Evolutionary conservation across 345 rosid genomes (phyloP).

Genomic region (Murraya paniculata): DNA sequence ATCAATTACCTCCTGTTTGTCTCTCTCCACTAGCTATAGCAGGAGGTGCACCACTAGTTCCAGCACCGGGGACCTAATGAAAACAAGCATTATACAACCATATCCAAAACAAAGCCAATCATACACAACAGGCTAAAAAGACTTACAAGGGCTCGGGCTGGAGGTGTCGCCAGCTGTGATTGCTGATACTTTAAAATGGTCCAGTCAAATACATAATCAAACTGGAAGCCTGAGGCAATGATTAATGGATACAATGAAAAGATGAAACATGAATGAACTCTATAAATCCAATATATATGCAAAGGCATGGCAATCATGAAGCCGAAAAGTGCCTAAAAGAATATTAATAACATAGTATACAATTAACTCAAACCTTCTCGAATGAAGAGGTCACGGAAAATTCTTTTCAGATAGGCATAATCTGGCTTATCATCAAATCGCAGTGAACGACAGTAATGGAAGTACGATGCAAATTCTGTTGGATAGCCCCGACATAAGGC

Average conservation of each 20-base stretch:
- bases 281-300: conserved; percentile 11
- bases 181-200: conserved; percentile 97
- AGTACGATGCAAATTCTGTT: conserved; percentile 93
- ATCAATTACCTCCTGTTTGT: conserved; percentile 63
- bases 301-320: neutral
- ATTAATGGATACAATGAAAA: conserved; percentile 9
- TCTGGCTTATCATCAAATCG: conserved; percentile 97
- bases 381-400: conserved; percentile 92
- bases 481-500: conserved; percentile 93
- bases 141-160: conserved; percentile 48
- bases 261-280: neutral
- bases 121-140: neutral
- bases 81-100: conserved; percentile 12
- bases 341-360: neutral
- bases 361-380: conserved; percentile 64
- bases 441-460: conserved; percentile 91
- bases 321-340: neutral
- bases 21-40: conserved; percentile 45
- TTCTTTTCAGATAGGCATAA: conserved; percentile 86
- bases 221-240: conserved; percentile 72
- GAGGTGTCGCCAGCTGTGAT: conserved; percentile 81
- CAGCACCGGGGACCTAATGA: conserved; percentile 62
- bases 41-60: conserved; percentile 74
- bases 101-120: conserved; percentile 7
- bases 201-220: conserved; percentile 97